Evolutionary conservation across 2,329 filamentous ascomycete species (phyloP).

Genomic region (Fusarium nematophilum): DNA sequence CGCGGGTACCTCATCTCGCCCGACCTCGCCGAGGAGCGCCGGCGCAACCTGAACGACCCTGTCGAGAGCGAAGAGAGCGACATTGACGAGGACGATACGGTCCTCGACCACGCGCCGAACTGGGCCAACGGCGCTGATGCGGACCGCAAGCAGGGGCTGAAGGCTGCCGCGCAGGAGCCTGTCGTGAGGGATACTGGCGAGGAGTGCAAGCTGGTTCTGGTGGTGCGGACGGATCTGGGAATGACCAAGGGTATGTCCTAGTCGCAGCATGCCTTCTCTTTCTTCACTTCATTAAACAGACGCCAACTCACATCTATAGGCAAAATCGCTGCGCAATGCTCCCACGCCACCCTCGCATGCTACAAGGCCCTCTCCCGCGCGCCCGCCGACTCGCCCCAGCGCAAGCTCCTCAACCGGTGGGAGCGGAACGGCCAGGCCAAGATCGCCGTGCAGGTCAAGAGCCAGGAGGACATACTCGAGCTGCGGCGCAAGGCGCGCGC

Average conservation of each 20-base stretch:
- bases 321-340: conserved; percentile 96
- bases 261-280: background rate
- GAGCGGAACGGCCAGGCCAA: conserved; percentile 90
- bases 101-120: conserved; percentile 75
- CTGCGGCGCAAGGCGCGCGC: conserved; percentile 83
- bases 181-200: conserved; percentile 61
- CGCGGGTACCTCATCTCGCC: conserved; percentile 70
- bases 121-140: conserved; percentile 72
- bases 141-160: conserved; percentile 67
- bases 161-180: conserved; percentile 53
- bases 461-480: conserved; percentile 81
- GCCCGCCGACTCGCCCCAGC: conserved; percentile 64
- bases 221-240: conserved; percentile 92
- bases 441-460: conserved; percentile 90
- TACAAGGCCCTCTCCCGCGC: conserved; percentile 83
- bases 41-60: conserved; percentile 67
- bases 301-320: conserved; percentile 62
- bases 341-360: conserved; percentile 96
- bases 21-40: conserved; percentile 66
- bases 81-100: conserved; percentile 67
- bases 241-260: conserved; percentile 88
- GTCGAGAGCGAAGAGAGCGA: conserved; percentile 77
- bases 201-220: conserved; percentile 93
- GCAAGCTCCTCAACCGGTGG: conserved; percentile 82
- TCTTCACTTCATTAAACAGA: background rate